phyloP scores from a whole-genome alignment of 768 basidiomycete genomes.

The Calocera cornea region DNA sequence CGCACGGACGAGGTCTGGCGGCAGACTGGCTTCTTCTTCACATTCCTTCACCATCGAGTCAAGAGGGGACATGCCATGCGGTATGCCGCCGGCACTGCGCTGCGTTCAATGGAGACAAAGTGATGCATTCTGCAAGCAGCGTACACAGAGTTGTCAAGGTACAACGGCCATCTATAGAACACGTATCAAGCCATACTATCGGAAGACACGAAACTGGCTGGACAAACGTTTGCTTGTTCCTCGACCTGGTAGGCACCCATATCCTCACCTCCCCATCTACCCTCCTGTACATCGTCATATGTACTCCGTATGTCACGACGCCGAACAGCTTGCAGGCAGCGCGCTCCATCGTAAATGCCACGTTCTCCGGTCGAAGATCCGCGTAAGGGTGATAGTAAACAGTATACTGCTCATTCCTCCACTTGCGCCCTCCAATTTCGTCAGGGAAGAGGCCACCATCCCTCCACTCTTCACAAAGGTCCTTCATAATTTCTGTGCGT shows the following conservation, averaged over 20 bases:
- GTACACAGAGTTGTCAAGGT: constrained; percentile 68
- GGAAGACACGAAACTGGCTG: background rate
- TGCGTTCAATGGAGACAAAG: background rate
- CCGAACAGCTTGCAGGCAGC: constrained; percentile 83
- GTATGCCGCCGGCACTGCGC: constrained; percentile 65
- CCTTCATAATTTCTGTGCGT: constrained; percentile 48
- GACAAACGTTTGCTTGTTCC: constrained; percentile 77
- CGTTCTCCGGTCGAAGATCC: constrained; percentile 33
- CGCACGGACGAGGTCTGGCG: constrained; percentile 45
- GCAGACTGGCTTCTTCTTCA: constrained; percentile 81
- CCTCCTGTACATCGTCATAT: constrained; percentile 64
- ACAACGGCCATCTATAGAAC: constrained; percentile 56
- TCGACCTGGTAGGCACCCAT: constrained; percentile 79
- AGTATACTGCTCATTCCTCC: constrained; percentile 77
- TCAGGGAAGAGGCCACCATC: constrained; percentile 47
- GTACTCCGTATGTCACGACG: constrained; percentile 80
- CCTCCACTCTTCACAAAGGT: constrained; percentile 63
- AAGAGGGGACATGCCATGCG: constrained; percentile 56
- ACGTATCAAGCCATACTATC: background rate
- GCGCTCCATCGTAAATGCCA: constrained; percentile 79
- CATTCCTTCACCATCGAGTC: constrained; percentile 81
- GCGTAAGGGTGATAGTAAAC: constrained; percentile 61
- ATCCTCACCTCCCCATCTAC: constrained; percentile 33
- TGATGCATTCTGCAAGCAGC: background rate
- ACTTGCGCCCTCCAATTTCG: constrained; percentile 60